Evolutionary conservation across 2,329 filamentous ascomycete species (phyloP), one percentile per base, ranked within the genome.

Genomic region (Remersonia thermophila): DNA sequence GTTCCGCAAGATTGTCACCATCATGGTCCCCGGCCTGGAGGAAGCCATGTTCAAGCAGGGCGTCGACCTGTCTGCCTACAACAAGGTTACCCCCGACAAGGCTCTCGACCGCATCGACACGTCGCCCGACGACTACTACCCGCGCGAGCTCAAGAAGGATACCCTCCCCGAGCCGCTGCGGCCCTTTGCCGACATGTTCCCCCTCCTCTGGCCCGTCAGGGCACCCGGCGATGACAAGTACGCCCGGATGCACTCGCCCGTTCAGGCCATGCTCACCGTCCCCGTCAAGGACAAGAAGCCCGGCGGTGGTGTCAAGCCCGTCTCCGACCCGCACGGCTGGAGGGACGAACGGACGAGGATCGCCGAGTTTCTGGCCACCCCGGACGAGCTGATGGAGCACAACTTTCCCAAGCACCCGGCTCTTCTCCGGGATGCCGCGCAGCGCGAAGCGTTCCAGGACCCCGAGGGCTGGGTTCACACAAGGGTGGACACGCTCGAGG

Each of bases 21-120:
- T 98, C 46, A 89, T 95, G 82, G 77, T 95, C 9, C 91, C 91
- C 9, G 91, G 91, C 0, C 62, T 98, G 16, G 89, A 96, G 54
- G 73, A 84, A 51, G 81, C 77, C 43, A 91, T 96, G 82, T 93
- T 96, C 60, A 74, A 81, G 55, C 68, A 73, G 10, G 53, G 59
- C 27, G 64, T 69, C 27, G 60, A 75, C 44, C 68, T 67, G 33
- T 53, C 58, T 8, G 58, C 53, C 1, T 73, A 67, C 49, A 63
- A 66, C 30, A 53, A 61, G 42, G 47, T 42, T 45, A 43, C 37
- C 36, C 50, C 33, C 16, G 45, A 44, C 40, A 44, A 53, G 45
- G 53, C 55, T 33, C 51, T 53, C 25, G 51, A 60, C 13, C 52
- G 60, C 29, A 45, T 57, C 11, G 43, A 51, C n/a, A 62, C 61